These are phyloP conservation scores for Platismatia glauca DNA, from an alignment of 495 filamentous ascomycete genomes.

Conservation along the genomic window DNA sequence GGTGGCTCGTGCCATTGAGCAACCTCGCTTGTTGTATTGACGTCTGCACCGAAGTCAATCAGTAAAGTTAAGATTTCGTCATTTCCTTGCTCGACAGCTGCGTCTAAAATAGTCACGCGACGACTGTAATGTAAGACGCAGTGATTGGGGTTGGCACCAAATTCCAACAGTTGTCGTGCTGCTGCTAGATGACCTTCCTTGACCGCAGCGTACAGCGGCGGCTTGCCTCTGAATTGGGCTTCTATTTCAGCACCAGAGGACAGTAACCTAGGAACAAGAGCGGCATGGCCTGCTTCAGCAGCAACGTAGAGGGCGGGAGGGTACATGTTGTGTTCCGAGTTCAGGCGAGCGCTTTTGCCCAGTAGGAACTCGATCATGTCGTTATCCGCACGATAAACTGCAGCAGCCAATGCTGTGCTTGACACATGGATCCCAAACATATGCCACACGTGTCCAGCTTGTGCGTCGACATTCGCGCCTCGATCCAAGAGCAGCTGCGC, in stretches of 20 bases:
- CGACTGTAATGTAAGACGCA: not conserved
- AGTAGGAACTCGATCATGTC: not conserved
- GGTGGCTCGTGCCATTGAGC: not conserved
- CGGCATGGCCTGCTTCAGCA: not conserved
- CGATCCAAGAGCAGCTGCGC: conserved; percentile 8
- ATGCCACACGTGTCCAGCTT: not conserved
- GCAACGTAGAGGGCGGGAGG: not conserved
- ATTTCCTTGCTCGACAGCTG: not conserved
- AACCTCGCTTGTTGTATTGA: not conserved
- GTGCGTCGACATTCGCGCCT: conserved; percentile 11
- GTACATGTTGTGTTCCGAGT: not conserved
- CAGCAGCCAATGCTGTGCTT: not conserved
- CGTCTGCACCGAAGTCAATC: not conserved
- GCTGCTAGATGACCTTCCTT: not conserved
- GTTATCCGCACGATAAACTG: not conserved
- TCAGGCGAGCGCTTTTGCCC: not conserved
- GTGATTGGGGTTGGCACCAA: not conserved
- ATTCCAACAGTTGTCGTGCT: not conserved
- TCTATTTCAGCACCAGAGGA: not conserved
- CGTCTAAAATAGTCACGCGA: not conserved
- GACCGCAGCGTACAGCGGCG: not conserved
- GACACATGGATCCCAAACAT: not conserved
- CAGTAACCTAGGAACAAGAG: not conserved
- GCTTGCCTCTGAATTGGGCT: not conserved
- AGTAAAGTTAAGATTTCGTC: not conserved